Base-by-base conservation (phyloP, 208 protist genomes). In the Leishmania mexicana region DNA sequence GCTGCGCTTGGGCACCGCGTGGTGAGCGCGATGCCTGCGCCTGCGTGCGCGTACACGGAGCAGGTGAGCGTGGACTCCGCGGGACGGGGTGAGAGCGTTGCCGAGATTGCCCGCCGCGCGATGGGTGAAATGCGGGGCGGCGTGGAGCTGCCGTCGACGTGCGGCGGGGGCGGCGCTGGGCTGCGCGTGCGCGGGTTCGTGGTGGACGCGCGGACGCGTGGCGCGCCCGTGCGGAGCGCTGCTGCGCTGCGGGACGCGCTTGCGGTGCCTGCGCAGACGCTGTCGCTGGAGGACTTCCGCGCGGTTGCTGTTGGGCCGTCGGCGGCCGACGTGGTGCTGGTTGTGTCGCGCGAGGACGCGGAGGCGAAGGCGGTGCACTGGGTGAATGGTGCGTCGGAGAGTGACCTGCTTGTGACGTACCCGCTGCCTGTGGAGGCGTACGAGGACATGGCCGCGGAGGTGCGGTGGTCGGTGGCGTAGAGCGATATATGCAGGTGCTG, bases 221-320 rank as follows among this genome's bases (percentile, higher is more conserved):
- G 67, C 3, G n/a, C 38, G 38, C 80, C 84, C 3, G 49, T 80
- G 51, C 47, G 57, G 21, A 42, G 45, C 21, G 70, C 60, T 10
- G 6, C n/a, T 4, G 57, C 54, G 13, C 5, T 83, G 15, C 49
- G 54, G 35, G 64, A 64, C 19, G 90, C 84, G 42, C 81, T 90
- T 35, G 54, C 79, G 54, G 79, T 83, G 79, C 87, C 82, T 76
- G 87, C 83, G 79, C 87, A 93, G 84, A 87, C 87, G 75, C 78
- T 92, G 6, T 84, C 90, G 75, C 83, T 93, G 81, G 90, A 91
- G 83, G 90, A 93, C 85, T 88, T 90, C 78, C 79, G 72, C 35
- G 71, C 80, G 31, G 70, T 89, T 70, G 82, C 58, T n/a, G 85
- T 83, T 60, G 81, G 53, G 51, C 74, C 70, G 67, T 77, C 80